phyloP scores from a whole-genome alignment of 202 grass and related monocot genomes.

The Bolboschoenoplectus hybrid region DNA sequence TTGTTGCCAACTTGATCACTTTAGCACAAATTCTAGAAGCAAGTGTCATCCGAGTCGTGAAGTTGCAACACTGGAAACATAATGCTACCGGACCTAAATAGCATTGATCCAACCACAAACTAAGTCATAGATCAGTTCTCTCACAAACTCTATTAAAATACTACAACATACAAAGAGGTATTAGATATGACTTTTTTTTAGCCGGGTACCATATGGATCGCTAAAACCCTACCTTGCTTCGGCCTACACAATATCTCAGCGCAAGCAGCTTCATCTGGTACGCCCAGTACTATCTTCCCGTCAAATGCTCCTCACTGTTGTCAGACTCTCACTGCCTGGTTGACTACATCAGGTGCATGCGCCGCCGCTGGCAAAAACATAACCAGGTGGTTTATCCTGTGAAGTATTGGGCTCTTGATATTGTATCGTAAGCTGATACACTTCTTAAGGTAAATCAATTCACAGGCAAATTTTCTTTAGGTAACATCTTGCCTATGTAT shows the following conservation, averaged over 20 bases:
- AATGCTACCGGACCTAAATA: neutral
- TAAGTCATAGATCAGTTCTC: no score
- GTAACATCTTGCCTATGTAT: neutral
- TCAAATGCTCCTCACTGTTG: no score
- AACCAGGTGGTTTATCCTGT: no score
- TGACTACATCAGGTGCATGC: no score
- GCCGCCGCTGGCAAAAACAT: no score
- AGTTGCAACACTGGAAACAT: neutral
- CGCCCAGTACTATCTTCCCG: constrained; percentile 60
- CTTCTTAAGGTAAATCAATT: neutral
- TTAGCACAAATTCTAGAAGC: neutral
- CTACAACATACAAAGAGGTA: no score
- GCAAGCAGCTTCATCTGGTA: constrained; percentile 73
- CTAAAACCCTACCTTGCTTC: constrained; percentile 23
- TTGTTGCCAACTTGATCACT: neutral
- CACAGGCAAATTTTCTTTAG: neutral
- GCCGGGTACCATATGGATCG: neutral
- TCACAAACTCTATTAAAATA: no score
- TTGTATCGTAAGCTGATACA: neutral
- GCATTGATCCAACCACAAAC: neutral
- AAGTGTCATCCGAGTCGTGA: neutral
- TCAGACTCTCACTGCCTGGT: no score
- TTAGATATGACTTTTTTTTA: no score
- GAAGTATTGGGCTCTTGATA: no score
- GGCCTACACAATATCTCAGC: constrained; percentile 65